Percentiles rank a stretch among this genome's conserved stretches.
phyloP scores from a whole-genome alignment of 441 rosid species.

The Macaranga tanarius region DNA sequence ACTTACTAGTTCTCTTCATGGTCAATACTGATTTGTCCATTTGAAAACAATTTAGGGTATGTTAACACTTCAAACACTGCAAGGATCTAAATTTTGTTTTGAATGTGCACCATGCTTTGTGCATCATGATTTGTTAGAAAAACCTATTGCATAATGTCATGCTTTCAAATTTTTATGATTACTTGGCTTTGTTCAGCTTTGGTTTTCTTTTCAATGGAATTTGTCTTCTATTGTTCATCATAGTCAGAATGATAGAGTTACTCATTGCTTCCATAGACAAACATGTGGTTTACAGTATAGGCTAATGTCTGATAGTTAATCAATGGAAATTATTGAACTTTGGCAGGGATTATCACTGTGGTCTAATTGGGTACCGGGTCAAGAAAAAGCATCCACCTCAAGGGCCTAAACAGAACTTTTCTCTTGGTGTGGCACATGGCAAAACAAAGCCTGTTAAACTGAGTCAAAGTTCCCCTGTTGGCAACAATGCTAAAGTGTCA shows the following conservation, averaged over 20 bases:
- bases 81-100: constrained; percentile 2
- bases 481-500: constrained; percentile 30
- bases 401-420: constrained; percentile 29
- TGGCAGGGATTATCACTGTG: constrained; percentile 79
- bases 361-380: constrained; percentile 71
- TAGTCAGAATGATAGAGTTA: background rate
- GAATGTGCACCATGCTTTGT: background rate
- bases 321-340: constrained; percentile 25
- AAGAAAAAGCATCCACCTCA: constrained; percentile 46
- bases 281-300: constrained; percentile 1
- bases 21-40: background rate
- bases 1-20: background rate
- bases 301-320: constrained; percentile 12
- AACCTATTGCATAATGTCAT: background rate
- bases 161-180: background rate
- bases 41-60: background rate
- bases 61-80: background rate
- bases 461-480: constrained; percentile 30
- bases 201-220: background rate
- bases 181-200: background rate
- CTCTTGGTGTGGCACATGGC: constrained; percentile 30
- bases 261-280: background rate
- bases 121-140: background rate
- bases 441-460: constrained; percentile 31
- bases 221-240: background rate